Evolutionary conservation across 257 asterid species (phyloP).

Genomic region (Jacaranda mimosifolia): DNA sequence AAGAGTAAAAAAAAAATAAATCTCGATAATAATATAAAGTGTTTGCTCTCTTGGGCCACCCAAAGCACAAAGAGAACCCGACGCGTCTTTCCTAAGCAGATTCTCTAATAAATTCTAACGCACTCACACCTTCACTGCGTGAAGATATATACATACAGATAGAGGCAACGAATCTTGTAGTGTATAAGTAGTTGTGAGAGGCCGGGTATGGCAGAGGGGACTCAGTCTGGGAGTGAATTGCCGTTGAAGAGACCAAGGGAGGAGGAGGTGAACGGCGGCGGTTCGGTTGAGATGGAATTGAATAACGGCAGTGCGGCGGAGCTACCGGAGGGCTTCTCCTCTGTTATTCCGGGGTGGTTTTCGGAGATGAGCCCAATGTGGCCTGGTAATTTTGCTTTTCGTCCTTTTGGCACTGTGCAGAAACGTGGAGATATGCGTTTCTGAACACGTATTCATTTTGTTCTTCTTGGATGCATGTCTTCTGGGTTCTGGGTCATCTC

Average conservation of each 20-base stretch:
- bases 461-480: not conserved
- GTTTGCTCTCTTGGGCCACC: slow-evolving; percentile 41
- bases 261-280: slow-evolving; percentile 47
- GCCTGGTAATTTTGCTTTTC: slow-evolving; percentile 69
- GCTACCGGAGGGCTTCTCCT: slow-evolving; percentile 55
- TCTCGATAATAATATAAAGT: not conserved
- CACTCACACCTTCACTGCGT: slow-evolving; percentile 40
- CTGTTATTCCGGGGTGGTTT: slow-evolving; percentile 94
- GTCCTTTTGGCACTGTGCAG: not conserved
- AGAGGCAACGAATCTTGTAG: not conserved
- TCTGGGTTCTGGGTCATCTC: not conserved
- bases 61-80: slow-evolving; percentile 16
- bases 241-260: slow-evolving; percentile 46
- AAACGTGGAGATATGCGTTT: not conserved
- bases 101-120: slow-evolving; percentile 33
- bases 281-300: slow-evolving; percentile 56
- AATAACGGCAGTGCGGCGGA: slow-evolving; percentile 40
- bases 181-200: slow-evolving; percentile 19
- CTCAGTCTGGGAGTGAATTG: slow-evolving; percentile 41
- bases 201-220: slow-evolving; percentile 33
- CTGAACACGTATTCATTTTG: slow-evolving; percentile 7
- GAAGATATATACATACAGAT: slow-evolving; percentile 23
- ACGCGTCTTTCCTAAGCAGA: slow-evolving; percentile 47
- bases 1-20: not conserved
- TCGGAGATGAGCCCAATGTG: slow-evolving; percentile 97